These are phyloP conservation scores for Xanthoconium stramineum DNA, from an alignment of 768 basidiomycete genomes.

Conservation along the genomic window DNA sequence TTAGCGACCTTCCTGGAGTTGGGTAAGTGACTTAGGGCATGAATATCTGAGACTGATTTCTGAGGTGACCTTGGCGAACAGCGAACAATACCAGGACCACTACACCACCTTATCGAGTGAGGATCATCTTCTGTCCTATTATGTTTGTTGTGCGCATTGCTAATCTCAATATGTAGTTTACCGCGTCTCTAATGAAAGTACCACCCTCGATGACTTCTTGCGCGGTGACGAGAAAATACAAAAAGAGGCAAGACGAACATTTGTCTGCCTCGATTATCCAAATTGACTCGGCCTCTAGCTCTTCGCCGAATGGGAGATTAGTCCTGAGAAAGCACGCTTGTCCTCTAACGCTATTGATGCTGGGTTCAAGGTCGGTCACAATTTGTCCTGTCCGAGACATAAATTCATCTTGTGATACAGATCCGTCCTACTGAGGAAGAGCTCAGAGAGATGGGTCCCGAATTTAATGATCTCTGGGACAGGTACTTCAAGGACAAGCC, in stretches of 20 bases:
- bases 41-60: background rate
- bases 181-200: slow-evolving; percentile 63
- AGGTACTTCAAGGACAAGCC: slow-evolving; percentile 77
- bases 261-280: background rate
- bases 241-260: slow-evolving; percentile 41
- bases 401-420: slow-evolving; percentile 28
- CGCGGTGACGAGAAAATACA: slow-evolving; percentile 60
- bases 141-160: background rate
- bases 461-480: slow-evolving; percentile 67
- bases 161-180: slow-evolving; percentile 43
- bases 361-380: slow-evolving; percentile 56
- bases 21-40: slow-evolving; percentile 36
- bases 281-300: slow-evolving; percentile 30
- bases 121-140: slow-evolving; percentile 11
- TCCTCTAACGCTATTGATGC: slow-evolving; percentile 74
- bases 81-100: slow-evolving; percentile 72
- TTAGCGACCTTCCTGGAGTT: too few species aligned
- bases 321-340: slow-evolving; percentile 64
- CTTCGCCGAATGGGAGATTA: slow-evolving; percentile 62
- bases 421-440: slow-evolving; percentile 69
- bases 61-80: slow-evolving; percentile 19
- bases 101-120: slow-evolving; percentile 65
- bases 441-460: slow-evolving; percentile 75
- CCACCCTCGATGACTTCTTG: slow-evolving; percentile 66
- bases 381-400: background rate